A percentile compares a stretch with the other conserved stretches of the same genome.
Conservation (phyloP, 331 rosid genomes). For the Rhamnella rubrinervis region DNA sequence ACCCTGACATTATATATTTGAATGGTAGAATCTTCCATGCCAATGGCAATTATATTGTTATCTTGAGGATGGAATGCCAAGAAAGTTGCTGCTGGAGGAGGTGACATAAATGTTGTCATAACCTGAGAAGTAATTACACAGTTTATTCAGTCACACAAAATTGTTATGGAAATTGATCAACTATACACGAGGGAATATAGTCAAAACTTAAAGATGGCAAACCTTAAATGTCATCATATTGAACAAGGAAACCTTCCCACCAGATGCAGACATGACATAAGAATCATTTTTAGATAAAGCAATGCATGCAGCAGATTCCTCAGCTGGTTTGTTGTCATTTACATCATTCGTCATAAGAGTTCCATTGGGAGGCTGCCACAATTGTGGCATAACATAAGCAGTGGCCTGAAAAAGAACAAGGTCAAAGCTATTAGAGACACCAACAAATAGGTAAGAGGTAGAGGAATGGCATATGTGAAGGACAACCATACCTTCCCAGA, state of each 20-base stretch:
- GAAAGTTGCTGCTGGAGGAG: conserved; percentile 49
- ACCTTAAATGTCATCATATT: conserved; percentile 56
- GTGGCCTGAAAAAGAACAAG: conserved; percentile 29
- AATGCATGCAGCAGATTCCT: conserved; percentile 45
- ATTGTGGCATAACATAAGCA: conserved; percentile 39
- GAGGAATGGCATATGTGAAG: not conserved
- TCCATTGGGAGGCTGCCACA: conserved; percentile 49
- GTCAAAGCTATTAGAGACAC: conserved; percentile 2
- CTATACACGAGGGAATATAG: not conserved
- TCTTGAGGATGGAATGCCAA: conserved; percentile 53
- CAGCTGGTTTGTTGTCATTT: conserved; percentile 38
- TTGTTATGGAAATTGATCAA: not conserved
- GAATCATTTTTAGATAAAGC: conserved; percentile 49
- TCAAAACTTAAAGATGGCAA: not conserved
- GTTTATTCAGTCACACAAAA: conserved; percentile 8
- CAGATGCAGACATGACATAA: conserved; percentile 52
- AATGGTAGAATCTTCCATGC: conserved; percentile 51
- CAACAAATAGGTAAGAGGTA: conserved; percentile 1
- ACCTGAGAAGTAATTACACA: conserved; percentile 28
- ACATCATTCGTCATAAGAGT: conserved; percentile 47
- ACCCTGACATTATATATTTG: conserved; percentile 47
- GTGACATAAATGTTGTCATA: conserved; percentile 49
- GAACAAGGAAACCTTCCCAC: conserved; percentile 46
- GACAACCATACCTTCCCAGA: conserved; percentile 34
- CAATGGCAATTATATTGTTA: conserved; percentile 46